Percentiles rank a stretch among this genome's conserved stretches.
These are phyloP conservation scores for Leccinum barrowsii DNA, from an alignment of 768 basidiomycete species.

Conservation along the genomic window DNA sequence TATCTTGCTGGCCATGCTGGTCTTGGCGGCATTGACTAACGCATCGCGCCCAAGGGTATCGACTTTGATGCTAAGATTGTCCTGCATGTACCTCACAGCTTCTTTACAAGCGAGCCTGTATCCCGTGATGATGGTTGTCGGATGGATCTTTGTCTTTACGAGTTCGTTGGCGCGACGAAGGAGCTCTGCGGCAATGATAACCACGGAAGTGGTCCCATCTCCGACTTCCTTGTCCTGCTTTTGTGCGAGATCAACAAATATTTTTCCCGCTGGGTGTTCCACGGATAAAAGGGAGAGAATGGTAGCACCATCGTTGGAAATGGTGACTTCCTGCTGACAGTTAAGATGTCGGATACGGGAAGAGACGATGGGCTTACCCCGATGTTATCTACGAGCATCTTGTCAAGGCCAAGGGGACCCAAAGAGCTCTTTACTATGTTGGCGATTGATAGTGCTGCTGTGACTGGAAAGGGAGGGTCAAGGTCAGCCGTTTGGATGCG, in stretches of 20 bases:
- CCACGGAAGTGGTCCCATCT: slow-evolving; percentile 98
- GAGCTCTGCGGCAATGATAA: slow-evolving; percentile 96
- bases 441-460: slow-evolving; percentile 93
- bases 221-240: slow-evolving; percentile 99
- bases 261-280: slow-evolving; percentile 94
- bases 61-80: slow-evolving; percentile 93
- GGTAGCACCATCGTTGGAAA: slow-evolving; percentile 99
- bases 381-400: slow-evolving; percentile 98
- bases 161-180: slow-evolving; percentile 95
- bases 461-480: slow-evolving; percentile 48
- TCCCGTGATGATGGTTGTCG: slow-evolving; percentile 98
- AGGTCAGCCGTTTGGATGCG: neutral
- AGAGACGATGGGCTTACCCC: slow-evolving; percentile 54
- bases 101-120: slow-evolving; percentile 96
- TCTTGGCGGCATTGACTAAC: slow-evolving; percentile 94
- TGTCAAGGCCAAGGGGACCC: slow-evolving; percentile 92
- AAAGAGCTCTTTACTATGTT: slow-evolving; percentile 96
- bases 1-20: slow-evolving; percentile 98
- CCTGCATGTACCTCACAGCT: slow-evolving; percentile 97
- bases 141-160: slow-evolving; percentile 97
- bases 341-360: slow-evolving; percentile 6
- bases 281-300: slow-evolving; percentile 92
- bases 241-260: slow-evolving; percentile 97
- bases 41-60: slow-evolving; percentile 90
- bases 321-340: slow-evolving; percentile 84